Conservation (phyloP, 2,329 filamentous ascomycete genomes). For the Thermoascus crustaceus region DNA sequence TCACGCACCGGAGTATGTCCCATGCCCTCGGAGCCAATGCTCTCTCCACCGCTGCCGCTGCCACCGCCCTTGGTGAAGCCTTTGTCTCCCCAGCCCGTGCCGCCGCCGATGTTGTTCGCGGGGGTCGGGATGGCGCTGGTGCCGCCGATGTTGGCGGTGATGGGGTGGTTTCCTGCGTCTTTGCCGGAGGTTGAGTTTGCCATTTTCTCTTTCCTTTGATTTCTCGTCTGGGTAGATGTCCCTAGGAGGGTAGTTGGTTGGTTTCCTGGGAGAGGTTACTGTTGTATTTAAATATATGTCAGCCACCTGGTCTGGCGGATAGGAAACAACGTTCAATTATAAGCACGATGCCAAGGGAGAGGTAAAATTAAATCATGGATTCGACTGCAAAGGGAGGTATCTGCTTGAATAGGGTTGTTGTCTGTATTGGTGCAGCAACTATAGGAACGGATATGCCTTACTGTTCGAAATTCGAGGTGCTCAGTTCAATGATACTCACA, state of each 20-base stretch:
- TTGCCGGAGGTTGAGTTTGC: conserved; percentile 1
- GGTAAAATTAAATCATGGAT: too few relatives aligned
- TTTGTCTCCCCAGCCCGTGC: conserved; percentile 16
- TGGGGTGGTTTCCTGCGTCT: conserved; percentile 9
- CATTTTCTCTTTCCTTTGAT: conserved; percentile 9
- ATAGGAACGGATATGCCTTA: too few relatives aligned
- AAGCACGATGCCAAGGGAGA: too few relatives aligned
- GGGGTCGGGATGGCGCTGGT: conserved; percentile 19
- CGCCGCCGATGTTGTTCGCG: conserved; percentile 21
- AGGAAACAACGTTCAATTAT: too few relatives aligned
- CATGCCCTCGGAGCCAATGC: conserved; percentile 10
- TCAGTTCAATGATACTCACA: too few relatives aligned
- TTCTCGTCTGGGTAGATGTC: background rate
- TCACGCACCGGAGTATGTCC: conserved; percentile 19
- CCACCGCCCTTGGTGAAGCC: conserved; percentile 16
- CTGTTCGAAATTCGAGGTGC: too few relatives aligned
- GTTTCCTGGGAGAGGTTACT: too few relatives aligned
- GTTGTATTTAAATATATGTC: too few relatives aligned
- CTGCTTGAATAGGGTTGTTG: too few relatives aligned
- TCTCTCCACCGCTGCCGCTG: background rate
- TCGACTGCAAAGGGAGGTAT: too few relatives aligned
- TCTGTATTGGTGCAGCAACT: too few relatives aligned
- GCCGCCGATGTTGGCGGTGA: conserved; percentile 15
- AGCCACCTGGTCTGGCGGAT: too few relatives aligned
- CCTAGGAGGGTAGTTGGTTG: background rate